Evolutionary conservation across 2,329 filamentous ascomycete genomes (phyloP).

Genomic region (Aureobasidium vineae): DNA sequence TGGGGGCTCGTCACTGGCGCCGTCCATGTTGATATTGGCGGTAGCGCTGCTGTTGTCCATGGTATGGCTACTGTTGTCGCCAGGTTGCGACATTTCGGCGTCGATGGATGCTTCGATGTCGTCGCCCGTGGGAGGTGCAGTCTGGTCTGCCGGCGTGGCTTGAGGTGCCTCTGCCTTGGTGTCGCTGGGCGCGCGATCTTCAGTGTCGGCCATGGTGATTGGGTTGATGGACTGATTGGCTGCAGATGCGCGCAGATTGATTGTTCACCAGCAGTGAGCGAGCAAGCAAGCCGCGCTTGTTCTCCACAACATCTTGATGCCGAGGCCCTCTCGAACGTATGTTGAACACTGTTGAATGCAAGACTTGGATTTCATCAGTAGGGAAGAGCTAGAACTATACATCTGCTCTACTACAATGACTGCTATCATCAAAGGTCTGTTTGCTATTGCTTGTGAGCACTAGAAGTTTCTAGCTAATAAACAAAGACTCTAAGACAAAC

Average conservation of each 20-base stretch:
- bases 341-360: no score
- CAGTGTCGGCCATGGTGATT: slow-evolving; percentile 24
- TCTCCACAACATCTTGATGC: slow-evolving; percentile 1
- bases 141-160: slow-evolving; percentile 4
- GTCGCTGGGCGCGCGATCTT: slow-evolving; percentile 10
- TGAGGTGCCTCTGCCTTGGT: slow-evolving; percentile 5
- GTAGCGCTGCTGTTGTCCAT: not conserved
- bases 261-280: not conserved
- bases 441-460: no score
- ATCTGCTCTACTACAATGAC: no score
- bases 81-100: slow-evolving; percentile 1
- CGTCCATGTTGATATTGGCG: slow-evolving; percentile 34
- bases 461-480: no score
- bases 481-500: no score
- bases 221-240: slow-evolving; percentile 16
- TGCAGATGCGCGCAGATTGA: slow-evolving; percentile 22
- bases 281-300: not conserved
- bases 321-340: slow-evolving; percentile 1
- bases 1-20: slow-evolving; percentile 38
- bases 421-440: no score
- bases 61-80: slow-evolving; percentile 2
- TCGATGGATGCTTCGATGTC: slow-evolving; percentile 21
- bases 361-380: no score
- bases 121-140: slow-evolving; percentile 12
- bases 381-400: no score